Conservation (phyloP, 202 grass and related monocot species). For the Digitaria exilis region DNA sequence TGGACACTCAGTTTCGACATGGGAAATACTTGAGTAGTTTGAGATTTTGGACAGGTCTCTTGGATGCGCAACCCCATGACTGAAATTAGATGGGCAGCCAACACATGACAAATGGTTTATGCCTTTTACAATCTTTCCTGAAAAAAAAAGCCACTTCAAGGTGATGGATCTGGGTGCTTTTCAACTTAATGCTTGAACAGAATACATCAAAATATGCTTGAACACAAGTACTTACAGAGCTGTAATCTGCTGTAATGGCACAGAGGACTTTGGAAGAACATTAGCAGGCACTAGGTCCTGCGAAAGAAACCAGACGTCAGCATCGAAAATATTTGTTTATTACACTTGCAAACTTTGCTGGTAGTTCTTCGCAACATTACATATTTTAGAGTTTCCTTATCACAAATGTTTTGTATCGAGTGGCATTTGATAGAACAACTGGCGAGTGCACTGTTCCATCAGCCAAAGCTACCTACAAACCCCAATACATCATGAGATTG, state of each 20-base stretch:
- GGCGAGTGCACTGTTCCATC: slow-evolving; percentile 88
- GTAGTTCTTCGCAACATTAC: slow-evolving; percentile 33
- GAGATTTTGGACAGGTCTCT: too few relatives aligned
- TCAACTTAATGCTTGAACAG: slow-evolving; percentile 19
- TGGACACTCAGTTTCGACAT: too few relatives aligned
- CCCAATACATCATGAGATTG: too few relatives aligned
- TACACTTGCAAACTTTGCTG: slow-evolving; percentile 29
- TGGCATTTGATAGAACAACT: slow-evolving; percentile 91
- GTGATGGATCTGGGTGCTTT: too few relatives aligned
- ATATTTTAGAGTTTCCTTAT: slow-evolving; percentile 53
- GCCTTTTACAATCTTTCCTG: too few relatives aligned
- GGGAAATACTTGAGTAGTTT: too few relatives aligned
- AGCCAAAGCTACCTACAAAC: too few relatives aligned
- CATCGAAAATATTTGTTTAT: slow-evolving; percentile 17
- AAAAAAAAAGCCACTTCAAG: too few relatives aligned
- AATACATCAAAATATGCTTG: slow-evolving; percentile 1
- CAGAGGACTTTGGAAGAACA: slow-evolving; percentile 67
- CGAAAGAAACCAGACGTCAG: slow-evolving; percentile 37
- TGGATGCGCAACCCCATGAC: too few relatives aligned
- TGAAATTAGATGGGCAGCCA: too few relatives aligned
- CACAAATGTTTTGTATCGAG: slow-evolving; percentile 92
- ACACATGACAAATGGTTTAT: too few relatives aligned
- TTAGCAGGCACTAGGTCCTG: slow-evolving; percentile 77
- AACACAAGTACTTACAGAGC: slow-evolving; percentile 77
- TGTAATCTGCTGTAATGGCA: slow-evolving; percentile 89